Percentiles rank a stretch among this genome's conserved stretches.
Evolutionary conservation across 1,284 basidiomycete genomes (phyloP).

Genomic region (Dichomitus squalens): DNA sequence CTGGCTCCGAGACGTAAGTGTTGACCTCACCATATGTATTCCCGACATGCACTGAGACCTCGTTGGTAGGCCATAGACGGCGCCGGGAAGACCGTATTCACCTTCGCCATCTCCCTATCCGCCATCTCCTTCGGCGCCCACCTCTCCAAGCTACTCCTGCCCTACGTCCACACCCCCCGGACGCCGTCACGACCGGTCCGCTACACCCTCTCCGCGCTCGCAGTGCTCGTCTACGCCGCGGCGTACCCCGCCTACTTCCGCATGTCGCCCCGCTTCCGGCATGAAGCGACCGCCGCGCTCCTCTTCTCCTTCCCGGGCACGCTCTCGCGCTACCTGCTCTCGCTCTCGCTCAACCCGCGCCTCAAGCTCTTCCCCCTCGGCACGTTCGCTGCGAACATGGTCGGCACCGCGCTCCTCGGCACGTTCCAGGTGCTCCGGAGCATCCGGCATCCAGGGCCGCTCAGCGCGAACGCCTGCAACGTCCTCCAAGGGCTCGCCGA

Average conservation of each 20-base stretch:
- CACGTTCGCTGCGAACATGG: conserved; percentile 85
- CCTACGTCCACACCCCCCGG: conserved; percentile 41
- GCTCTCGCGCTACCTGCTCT: conserved; percentile 82
- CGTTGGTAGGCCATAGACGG: conserved; percentile 80
- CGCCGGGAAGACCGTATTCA: conserved; percentile 80
- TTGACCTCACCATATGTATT: background rate
- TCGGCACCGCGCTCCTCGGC: conserved; percentile 79
- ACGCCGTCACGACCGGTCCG: conserved; percentile 45
- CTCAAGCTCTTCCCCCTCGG: conserved; percentile 77
- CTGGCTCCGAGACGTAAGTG: conserved; percentile 79
- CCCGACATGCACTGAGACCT: background rate
- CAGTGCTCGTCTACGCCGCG: conserved; percentile 62
- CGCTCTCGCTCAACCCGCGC: conserved; percentile 71
- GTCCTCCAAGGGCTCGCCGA: conserved; percentile 82
- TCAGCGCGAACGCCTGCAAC: conserved; percentile 59
- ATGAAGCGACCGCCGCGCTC: conserved; percentile 85
- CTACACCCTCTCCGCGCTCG: conserved; percentile 48
- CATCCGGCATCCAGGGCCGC: conserved; percentile 39
- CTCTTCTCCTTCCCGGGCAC: conserved; percentile 91
- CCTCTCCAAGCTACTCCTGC: conserved; percentile 46
- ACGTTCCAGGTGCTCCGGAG: conserved; percentile 74
- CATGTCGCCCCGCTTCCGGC: conserved; percentile 70
- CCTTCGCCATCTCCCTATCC: conserved; percentile 70
- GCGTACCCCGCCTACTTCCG: conserved; percentile 81
- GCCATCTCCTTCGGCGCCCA: conserved; percentile 65